Evolutionary conservation across 345 rosid genomes (phyloP).

Genomic region (Schrenkiella parvula): DNA sequence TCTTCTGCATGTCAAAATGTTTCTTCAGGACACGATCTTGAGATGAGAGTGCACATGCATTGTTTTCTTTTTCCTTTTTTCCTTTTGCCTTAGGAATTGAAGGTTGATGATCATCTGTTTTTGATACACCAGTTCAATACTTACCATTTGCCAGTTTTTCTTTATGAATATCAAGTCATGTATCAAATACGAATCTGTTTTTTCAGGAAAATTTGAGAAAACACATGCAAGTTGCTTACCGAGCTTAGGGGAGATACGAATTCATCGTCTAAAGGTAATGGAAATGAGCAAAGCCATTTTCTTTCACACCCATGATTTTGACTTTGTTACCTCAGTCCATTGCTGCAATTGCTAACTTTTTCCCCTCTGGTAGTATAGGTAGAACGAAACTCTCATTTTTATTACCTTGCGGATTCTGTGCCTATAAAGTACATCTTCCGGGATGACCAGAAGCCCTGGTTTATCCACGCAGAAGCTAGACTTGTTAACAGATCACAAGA

Average conservation of each 20-base stretch:
- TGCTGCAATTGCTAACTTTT: slow-evolving; percentile 1
- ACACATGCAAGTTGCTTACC: slow-evolving; percentile 39
- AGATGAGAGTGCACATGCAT: background rate
- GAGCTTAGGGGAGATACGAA: slow-evolving; percentile 41
- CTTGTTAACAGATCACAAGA: slow-evolving; percentile 7
- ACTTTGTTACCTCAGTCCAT: background rate
- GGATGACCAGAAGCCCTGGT: slow-evolving; percentile 23
- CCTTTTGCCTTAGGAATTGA: background rate
- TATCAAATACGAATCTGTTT: background rate
- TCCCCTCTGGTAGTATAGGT: slow-evolving; percentile 6
- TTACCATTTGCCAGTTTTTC: background rate
- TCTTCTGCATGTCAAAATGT: background rate
- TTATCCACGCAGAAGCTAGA: slow-evolving; percentile 28
- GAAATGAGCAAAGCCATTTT: background rate
- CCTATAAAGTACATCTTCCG: slow-evolving; percentile 17
- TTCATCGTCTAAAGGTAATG: slow-evolving; percentile 47
- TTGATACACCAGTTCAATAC: background rate
- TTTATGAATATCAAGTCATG: background rate
- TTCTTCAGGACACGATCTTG: slow-evolving; percentile 23
- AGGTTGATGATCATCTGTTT: background rate
- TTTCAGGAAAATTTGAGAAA: slow-evolving; percentile 54
- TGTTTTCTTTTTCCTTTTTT: background rate
- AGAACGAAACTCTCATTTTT: slow-evolving; percentile 20
- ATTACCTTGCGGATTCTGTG: slow-evolving; percentile 15
- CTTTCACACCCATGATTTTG: background rate